phyloP scores from a whole-genome alignment of 495 filamentous ascomycete genomes.

The Cenococcum geophilum region DNA sequence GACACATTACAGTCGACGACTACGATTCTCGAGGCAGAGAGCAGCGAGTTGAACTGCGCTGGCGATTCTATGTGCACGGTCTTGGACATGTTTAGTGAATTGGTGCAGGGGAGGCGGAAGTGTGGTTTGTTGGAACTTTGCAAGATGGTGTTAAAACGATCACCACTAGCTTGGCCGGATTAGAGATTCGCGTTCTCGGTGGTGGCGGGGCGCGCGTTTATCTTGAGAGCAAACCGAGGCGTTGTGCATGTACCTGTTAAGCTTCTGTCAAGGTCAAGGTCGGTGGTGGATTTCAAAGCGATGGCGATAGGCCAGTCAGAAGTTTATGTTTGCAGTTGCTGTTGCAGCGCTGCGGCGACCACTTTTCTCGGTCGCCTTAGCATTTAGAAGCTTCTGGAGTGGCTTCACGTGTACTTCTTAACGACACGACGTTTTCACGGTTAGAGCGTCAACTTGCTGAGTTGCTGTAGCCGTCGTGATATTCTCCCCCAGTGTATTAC shows the following conservation, averaged over 20 bases:
- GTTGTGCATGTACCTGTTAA: too few relatives aligned
- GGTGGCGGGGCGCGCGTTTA: background rate
- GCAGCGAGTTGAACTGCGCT: conserved; percentile 61
- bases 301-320: background rate
- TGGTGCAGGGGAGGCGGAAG: background rate
- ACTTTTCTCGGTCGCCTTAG: background rate
- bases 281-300: background rate
- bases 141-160: too few relatives aligned
- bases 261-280: too few relatives aligned
- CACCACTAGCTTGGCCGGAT: background rate
- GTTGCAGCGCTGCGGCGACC: background rate
- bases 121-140: background rate
- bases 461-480: background rate
- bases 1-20: conserved; percentile 74
- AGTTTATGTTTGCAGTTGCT: background rate
- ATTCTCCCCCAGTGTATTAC: background rate
- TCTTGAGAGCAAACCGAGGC: background rate
- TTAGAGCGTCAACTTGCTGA: too few relatives aligned
- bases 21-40: conserved; percentile 64
- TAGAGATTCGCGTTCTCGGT: background rate
- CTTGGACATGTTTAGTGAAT: conserved; percentile 35
- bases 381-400: conserved; percentile 1
- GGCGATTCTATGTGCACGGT: conserved; percentile 64
- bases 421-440: too few relatives aligned
- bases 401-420: background rate